Percentiles rank a stretch among this genome's conserved stretches.
Conservation (phyloP, 2,329 filamentous ascomycete genomes). For the Alternaria postmessia region DNA sequence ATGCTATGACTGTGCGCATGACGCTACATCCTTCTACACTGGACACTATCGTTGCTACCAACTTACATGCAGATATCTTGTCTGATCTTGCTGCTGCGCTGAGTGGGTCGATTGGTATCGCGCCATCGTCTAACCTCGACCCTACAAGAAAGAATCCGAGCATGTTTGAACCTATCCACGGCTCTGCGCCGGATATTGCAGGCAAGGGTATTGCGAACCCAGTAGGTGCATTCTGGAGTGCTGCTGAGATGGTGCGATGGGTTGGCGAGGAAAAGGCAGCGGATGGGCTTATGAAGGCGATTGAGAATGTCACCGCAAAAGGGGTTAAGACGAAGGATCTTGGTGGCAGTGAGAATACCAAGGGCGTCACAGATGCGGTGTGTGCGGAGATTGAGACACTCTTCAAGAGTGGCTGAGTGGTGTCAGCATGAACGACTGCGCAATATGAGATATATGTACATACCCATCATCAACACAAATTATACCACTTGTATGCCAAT, state of each 20-base stretch:
- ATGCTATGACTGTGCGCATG: slow-evolving; percentile 61
- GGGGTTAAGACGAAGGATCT: slow-evolving; percentile 67
- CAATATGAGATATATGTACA: neutral
- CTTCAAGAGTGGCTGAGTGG: slow-evolving; percentile 29
- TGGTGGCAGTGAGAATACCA: slow-evolving; percentile 65
- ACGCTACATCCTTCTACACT: slow-evolving; percentile 55
- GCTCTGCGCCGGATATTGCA: slow-evolving; percentile 70
- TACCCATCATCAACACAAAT: slow-evolving; percentile 9
- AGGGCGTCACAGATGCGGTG: slow-evolving; percentile 67
- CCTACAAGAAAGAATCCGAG: slow-evolving; percentile 65
- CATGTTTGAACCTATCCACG: slow-evolving; percentile 71
- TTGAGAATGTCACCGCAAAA: slow-evolving; percentile 67
- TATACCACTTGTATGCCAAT: neutral
- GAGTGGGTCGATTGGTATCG: slow-evolving; percentile 73
- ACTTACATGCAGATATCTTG: slow-evolving; percentile 67
- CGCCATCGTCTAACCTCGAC: slow-evolving; percentile 72
- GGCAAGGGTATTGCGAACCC: slow-evolving; percentile 70
- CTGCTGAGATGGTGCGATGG: slow-evolving; percentile 72
- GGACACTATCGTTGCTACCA: slow-evolving; percentile 60
- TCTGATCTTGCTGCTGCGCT: slow-evolving; percentile 72
- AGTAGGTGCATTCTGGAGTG: slow-evolving; percentile 73
- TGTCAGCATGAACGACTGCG: neutral
- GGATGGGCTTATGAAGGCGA: slow-evolving; percentile 64
- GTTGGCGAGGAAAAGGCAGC: slow-evolving; percentile 67
- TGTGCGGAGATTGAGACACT: slow-evolving; percentile 60